Percentiles rank a stretch among this genome's conserved stretches.
Evolutionary conservation across 805 yeast species (phyloP).

Genomic region (Suhomyces xylopsoci): DNA sequence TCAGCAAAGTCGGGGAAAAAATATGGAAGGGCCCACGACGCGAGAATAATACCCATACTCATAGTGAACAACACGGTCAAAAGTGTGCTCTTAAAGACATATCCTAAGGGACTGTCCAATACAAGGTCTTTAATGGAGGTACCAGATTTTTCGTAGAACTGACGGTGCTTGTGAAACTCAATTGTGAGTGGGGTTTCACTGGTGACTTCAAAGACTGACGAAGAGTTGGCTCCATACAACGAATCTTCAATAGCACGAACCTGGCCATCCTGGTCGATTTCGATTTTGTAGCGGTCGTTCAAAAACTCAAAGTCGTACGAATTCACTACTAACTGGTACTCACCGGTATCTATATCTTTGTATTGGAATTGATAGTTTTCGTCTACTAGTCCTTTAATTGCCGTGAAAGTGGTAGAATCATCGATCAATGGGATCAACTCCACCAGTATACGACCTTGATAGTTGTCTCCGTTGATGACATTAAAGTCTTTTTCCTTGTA

Average conservation of each 20-base stretch:
- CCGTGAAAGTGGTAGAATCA: slow-evolving; percentile 1
- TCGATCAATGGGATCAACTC: slow-evolving; percentile 13
- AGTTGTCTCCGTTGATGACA: slow-evolving; percentile 35
- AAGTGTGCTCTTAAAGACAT: slow-evolving; percentile 33
- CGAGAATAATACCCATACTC: slow-evolving; percentile 25
- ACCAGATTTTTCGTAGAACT: slow-evolving; percentile 33
- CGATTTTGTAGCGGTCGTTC: slow-evolving; percentile 23
- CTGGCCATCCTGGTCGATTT: slow-evolving; percentile 15
- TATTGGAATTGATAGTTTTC: slow-evolving; percentile 25
- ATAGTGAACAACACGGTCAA: slow-evolving; percentile 34
- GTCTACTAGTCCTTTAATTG: slow-evolving; percentile 17
- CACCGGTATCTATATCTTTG: slow-evolving; percentile 25
- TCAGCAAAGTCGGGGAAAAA: slow-evolving; percentile 39
- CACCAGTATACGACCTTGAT: slow-evolving; percentile 29
- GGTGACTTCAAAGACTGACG: slow-evolving; percentile 16
- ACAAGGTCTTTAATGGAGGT: slow-evolving; percentile 31
- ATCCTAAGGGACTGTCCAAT: slow-evolving; percentile 40
- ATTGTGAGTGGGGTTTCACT: slow-evolving; percentile 19
- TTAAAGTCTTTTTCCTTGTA: slow-evolving; percentile 8
- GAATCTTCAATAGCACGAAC: slow-evolving; percentile 23
- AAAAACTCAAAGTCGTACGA: slow-evolving; percentile 36
- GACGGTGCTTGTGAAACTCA: slow-evolving; percentile 19
- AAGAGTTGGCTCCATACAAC: slow-evolving; percentile 15
- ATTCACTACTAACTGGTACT: slow-evolving; percentile 30
- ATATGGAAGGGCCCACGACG: slow-evolving; percentile 29